Evolutionary conservation across 257 asterid genomes (phyloP), one percentile per base, ranked within the genome.

Genomic region (Linderniella brevidens): DNA sequence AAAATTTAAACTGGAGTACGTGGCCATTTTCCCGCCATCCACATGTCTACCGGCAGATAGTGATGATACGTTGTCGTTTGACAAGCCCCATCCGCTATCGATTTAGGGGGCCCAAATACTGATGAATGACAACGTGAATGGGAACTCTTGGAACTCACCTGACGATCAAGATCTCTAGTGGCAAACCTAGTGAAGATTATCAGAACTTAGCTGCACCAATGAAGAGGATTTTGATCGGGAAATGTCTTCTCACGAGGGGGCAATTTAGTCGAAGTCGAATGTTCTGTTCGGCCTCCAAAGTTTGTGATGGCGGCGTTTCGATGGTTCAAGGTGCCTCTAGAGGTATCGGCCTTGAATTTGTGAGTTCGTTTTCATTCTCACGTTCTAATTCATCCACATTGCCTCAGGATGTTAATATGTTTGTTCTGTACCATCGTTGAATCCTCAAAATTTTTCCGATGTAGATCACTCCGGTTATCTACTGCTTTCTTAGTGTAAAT

Each of bases 251-350:
- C 39, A 42, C 46, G 43, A 58, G 64, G 39, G 59, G 65, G 40
- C 65, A 71, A 52, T 62, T 59, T 46, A n/a, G n/a, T 55, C 46
- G 20, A 59, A 60, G 53, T 58, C 60, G 73, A 37, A 35, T 55
- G 57, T 65, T 71, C 41, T 66, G 84, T 17, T 57, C 80, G 42
- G 62, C 63, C 17, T 38, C 51, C 58, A 64, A 50, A 37, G 55
- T 20, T 35, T 69, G 66, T 53, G 76, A 80, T 56, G 86, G 76
- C 61, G 79, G 76, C 36, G 78, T 90, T 58, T 85, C 98, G 19
- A 64, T 90, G 92, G 78, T 90, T 59, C 98, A 84, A 79, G 98
- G 98, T 59, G 98, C 94, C 49, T 84, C 98, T 63, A 81, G 98
- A 57, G 96, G 96, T 67, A 90, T 90, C 44, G 94, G 96, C 57